These are phyloP conservation scores for Sinapis alba DNA, from an alignment of 441 rosid species.

Conservation along the genomic window DNA sequence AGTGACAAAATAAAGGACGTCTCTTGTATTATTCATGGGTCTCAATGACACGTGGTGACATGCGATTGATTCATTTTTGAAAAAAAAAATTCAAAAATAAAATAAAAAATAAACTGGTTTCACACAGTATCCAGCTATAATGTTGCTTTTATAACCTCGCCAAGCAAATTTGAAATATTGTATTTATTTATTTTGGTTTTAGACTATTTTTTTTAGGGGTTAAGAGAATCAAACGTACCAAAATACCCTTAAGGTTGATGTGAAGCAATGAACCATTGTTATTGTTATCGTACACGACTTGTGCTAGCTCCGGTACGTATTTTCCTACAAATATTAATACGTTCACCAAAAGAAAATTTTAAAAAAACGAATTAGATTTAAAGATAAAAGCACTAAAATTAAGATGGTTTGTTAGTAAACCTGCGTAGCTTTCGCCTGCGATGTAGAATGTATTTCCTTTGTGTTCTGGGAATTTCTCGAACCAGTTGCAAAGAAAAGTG, in stretches of 20 bases:
- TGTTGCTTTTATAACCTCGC: no score
- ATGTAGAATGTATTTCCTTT: constrained; percentile 63
- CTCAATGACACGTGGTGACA: no score
- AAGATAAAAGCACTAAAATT: constrained; percentile 49
- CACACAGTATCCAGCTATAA: no score
- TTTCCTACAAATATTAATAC: constrained; percentile 70
- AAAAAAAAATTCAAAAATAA: no score
- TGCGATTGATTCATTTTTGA: no score
- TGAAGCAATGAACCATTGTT: constrained; percentile 52
- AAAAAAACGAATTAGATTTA: constrained; percentile 26
- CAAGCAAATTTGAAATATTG: no score
- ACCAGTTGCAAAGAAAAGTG: constrained; percentile 78
- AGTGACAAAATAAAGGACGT: no score
- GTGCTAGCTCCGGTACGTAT: constrained; percentile 86
- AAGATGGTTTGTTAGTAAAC: constrained; percentile 41
- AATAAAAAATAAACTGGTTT: no score
- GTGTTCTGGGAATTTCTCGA: constrained; percentile 74
- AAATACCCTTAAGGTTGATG: constrained; percentile 78
- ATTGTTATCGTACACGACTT: constrained; percentile 70
- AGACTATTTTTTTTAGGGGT: no score
- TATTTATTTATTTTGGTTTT: no score
- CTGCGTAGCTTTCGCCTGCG: constrained; percentile 99
- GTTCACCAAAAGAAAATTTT: not conserved
- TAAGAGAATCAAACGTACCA: constrained; percentile 57
- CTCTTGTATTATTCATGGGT: no score